phyloP scores from a whole-genome alignment of 345 rosid genomes.

The Punica granatum region DNA sequence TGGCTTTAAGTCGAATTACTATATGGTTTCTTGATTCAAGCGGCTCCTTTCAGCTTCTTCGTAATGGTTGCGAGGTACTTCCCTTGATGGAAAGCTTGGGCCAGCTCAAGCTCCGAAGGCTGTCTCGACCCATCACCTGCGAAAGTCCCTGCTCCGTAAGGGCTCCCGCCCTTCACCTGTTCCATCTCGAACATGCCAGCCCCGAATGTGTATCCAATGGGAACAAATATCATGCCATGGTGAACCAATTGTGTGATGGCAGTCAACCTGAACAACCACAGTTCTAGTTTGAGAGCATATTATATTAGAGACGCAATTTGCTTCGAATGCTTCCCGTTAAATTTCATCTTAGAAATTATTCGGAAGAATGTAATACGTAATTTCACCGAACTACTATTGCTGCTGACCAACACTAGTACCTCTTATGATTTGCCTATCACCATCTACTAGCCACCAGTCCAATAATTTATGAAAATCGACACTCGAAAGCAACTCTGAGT shows the following conservation, averaged over 20 bases:
- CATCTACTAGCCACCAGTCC: background rate
- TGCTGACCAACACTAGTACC: background rate
- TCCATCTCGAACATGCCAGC: slow-evolving; percentile 99
- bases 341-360: background rate
- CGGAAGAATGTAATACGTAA: background rate
- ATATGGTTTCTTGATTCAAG: slow-evolving; percentile 18
- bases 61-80: slow-evolving; percentile 74
- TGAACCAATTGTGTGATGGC: slow-evolving; percentile 95
- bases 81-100: slow-evolving; percentile 96
- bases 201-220: slow-evolving; percentile 90
- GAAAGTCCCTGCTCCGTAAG: slow-evolving; percentile 88
- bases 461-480: background rate
- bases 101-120: slow-evolving; percentile 76
- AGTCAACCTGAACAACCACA: slow-evolving; percentile 49
- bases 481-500: background rate
- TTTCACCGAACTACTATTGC: background rate
- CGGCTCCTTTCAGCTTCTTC: slow-evolving; percentile 78
- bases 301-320: background rate
- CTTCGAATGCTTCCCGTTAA: background rate
- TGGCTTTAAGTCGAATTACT: background rate
- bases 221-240: slow-evolving; percentile 92
- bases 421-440: background rate
- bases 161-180: slow-evolving; percentile 86
- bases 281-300: background rate
- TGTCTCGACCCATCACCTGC: slow-evolving; percentile 90